Conservation (phyloP, 495 filamentous ascomycete genomes). For the Alectoria sarmentosa region DNA sequence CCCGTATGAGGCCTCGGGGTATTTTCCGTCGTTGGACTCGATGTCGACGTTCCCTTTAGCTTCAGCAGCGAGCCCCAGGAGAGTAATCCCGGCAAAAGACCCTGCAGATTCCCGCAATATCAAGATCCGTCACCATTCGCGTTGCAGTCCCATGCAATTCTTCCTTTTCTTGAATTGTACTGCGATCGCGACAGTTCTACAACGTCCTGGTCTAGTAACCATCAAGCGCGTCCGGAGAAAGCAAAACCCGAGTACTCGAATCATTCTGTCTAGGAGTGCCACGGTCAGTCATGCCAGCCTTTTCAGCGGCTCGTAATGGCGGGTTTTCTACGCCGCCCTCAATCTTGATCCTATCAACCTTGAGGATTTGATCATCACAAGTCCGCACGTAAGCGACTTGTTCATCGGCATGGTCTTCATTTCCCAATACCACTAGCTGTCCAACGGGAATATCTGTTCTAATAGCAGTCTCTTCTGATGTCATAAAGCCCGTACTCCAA, state of each 20-base stretch:
- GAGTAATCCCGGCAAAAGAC: neutral
- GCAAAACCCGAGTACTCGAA: neutral
- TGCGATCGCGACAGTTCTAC: neutral
- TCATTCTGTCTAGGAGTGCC: neutral
- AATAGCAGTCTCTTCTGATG: neutral
- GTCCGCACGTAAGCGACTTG: conserved; percentile 21
- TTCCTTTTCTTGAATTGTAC: neutral
- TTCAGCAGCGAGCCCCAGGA: neutral
- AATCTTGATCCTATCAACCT: conserved; percentile 19
- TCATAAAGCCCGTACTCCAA: conserved; percentile 24
- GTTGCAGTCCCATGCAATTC: neutral
- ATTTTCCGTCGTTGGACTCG: too few species aligned
- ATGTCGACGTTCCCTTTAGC: neutral
- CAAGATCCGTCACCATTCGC: neutral
- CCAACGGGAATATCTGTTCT: conserved; percentile 8
- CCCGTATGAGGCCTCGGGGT: too few species aligned
- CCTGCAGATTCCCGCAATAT: neutral
- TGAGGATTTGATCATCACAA: conserved; percentile 20
- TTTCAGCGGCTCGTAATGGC: conserved; percentile 15
- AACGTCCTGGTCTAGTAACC: neutral
- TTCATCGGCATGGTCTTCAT: neutral
- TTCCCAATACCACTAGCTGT: conserved; percentile 19
- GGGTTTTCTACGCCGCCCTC: conserved; percentile 19
- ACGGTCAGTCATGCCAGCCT: conserved; percentile 14
- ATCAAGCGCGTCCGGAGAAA: neutral